Base-by-base conservation (phyloP, 305 asterid species). In the Solanum aculeatissimum region DNA sequence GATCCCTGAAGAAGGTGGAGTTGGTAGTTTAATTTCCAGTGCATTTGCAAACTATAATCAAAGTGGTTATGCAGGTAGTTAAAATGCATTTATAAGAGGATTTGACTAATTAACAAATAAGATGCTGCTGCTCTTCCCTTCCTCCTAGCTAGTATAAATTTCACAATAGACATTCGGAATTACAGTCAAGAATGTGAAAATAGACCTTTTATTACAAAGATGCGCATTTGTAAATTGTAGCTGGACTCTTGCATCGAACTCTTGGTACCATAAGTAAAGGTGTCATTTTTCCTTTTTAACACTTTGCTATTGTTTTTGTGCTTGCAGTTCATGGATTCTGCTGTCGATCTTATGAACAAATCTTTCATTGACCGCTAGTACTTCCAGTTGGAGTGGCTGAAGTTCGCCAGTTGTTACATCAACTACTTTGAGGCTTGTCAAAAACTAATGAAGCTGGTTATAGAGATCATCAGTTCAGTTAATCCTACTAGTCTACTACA, bases 241-340 rank as follows among this genome's bases (percentile, higher is more conserved):
- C 55, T 71, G 80, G 55, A 71, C 42, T 42, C 35, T 42, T 71
- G 80, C 32, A 21, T 71, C 21, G 7, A 71, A 13, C 54, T 69
- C 51, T 40, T 25, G 51, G 27, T 69, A 38, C 9, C 9, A 2
- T 9, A 2, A 40, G 49, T 35, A 40, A 16, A 68, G 19, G 27
- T 10, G 18, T 19, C 14, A 2, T 38, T 35, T 69, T 19, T 38
- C 49, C 49, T 69, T 69, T 69, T 35, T 69, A 27, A 69, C 49
- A 38, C 51, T 38, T 38, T 0, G 4, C 84, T 15, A 60, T 81
- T 87, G 51, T 86, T 80, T 80, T 83, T 88, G 87, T 86, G 86
- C 84, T 86, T 87, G 91, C 98, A 97, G 98, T 95, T 97, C 88
- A 92, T 97, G 99, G 98, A 97, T 87, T 93, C 97, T 47, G 98